Evolutionary conservation across 176 grass and related monocot genomes (phyloP), one percentile per base, ranked within the genome.

Genomic region (Ensete ventricosum): DNA sequence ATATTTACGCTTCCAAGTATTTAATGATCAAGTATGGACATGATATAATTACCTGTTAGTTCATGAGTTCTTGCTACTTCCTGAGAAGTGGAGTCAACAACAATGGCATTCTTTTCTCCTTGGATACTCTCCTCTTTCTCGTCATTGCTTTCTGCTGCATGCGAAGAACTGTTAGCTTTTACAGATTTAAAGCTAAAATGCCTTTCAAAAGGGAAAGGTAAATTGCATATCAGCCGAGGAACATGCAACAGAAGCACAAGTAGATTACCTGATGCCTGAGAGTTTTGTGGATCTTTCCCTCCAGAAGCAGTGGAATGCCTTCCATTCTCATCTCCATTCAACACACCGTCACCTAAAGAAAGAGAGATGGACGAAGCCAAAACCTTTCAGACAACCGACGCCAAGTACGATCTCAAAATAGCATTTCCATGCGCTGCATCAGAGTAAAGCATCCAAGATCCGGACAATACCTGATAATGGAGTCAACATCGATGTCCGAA

Each of bases 101-200:
- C 17, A 21, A 70, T 70, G 67, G 50, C 14, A 51, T 51, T 50
- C n/a, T 51, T 70, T 70, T 70, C 63, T 14, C 13, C 67, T 9
- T 8, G 9, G 27, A 50, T 8, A 17, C 3, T 17, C 14, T 21
- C 19, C 2, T 50, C 67, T 9, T 21, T 70, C 16, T 51, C 48
- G 52, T 70, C 67, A 70, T 70, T 70, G 16, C 48, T 51, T 9
- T 50, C 67, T 70, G 67, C 67, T 21, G 67, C 67, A 50, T 48
- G 66, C 43, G 16, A 48, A 70, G 51, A 21, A 24, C 24, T 65
- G 24, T 65, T 27, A 65, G 23, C 63, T 29, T 65, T 13, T 26
- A 13, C 63, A 65, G 22, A 57, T 57, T 9, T 62, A 9, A 9
- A 48, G 17, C 9, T 67, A 34, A 17, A 43, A 19, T 9, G 48